phyloP scores from a whole-genome alignment of 1,284 basidiomycete species.

The Apiotrichum montevideense region DNA sequence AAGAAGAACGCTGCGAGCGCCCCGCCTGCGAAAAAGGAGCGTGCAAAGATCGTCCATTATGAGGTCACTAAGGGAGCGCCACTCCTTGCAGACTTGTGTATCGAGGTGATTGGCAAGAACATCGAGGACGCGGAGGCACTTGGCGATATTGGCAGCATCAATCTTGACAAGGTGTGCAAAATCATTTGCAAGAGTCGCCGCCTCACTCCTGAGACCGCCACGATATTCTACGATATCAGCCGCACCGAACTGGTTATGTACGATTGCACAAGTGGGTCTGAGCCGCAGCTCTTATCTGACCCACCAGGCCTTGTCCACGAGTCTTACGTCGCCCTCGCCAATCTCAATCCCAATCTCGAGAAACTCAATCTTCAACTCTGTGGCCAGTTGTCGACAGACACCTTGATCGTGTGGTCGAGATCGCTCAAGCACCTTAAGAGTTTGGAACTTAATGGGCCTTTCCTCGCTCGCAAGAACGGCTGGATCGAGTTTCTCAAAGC shows the following conservation, averaged over 20 bases:
- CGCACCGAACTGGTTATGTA: conserved; percentile 70
- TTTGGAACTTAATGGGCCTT: conserved; percentile 81
- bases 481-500: conserved; percentile 73
- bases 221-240: conserved; percentile 71
- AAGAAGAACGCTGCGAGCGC: conserved; percentile 55
- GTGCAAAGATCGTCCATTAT: conserved; percentile 55
- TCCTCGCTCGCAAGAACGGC: conserved; percentile 67
- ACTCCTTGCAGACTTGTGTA: conserved; percentile 68
- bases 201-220: conserved; percentile 71
- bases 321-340: conserved; percentile 62
- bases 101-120: conserved; percentile 74
- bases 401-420: conserved; percentile 60
- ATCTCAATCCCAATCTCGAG: conserved; percentile 73
- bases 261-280: conserved; percentile 76
- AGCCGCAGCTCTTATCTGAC: background rate
- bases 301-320: conserved; percentile 59
- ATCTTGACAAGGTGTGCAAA: conserved; percentile 74
- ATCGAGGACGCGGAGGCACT: conserved; percentile 87
- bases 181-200: conserved; percentile 79
- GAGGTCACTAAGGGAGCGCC: conserved; percentile 63
- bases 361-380: conserved; percentile 76
- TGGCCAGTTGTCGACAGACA: conserved; percentile 69
- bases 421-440: conserved; percentile 62
- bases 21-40: conserved; percentile 45
- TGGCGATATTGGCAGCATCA: conserved; percentile 74